Conservation (phyloP, 176 grass and related monocot genomes). For the Calamus simplicifolius region DNA sequence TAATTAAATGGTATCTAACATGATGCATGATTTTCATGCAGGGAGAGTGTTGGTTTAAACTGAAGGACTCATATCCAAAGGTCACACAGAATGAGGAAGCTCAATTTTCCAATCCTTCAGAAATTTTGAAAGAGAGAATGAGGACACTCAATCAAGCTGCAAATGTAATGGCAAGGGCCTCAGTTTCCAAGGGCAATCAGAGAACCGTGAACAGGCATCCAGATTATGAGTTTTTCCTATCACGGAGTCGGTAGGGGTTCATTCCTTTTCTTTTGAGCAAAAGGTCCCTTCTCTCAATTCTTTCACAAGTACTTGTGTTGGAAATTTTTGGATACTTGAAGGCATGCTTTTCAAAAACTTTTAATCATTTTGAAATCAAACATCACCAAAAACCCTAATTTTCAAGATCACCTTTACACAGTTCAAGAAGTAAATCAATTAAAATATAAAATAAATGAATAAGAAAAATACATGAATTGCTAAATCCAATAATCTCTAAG, state of each 20-base stretch:
- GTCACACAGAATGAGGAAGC: not conserved
- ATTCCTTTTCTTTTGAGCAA: not conserved
- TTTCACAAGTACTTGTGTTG: no score
- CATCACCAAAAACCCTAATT: no score
- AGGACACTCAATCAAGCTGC: conserved; percentile 37
- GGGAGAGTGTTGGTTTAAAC: conserved; percentile 70
- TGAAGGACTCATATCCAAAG: conserved; percentile 14
- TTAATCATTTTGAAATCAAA: no score
- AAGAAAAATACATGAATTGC: no score
- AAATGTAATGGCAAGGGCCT: conserved; percentile 40
- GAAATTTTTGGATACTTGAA: no score
- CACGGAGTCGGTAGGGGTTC: conserved; percentile 30
- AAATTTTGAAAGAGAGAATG: conserved; percentile 44
- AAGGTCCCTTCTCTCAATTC: not conserved
- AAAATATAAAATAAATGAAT: no score
- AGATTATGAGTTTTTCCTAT: conserved; percentile 75
- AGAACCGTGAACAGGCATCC: conserved; percentile 35
- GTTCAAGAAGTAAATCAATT: no score
- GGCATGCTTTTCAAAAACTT: no score
- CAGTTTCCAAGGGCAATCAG: conserved; percentile 23
- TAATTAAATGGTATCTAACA: no score
- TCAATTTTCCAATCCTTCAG: not conserved
- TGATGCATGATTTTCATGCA: conserved; percentile 21
- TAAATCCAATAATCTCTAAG: no score
- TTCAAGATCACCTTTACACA: no score